phyloP scores from a whole-genome alignment of 2,329 filamentous ascomycete genomes.

The Colletotrichum sp. region DNA sequence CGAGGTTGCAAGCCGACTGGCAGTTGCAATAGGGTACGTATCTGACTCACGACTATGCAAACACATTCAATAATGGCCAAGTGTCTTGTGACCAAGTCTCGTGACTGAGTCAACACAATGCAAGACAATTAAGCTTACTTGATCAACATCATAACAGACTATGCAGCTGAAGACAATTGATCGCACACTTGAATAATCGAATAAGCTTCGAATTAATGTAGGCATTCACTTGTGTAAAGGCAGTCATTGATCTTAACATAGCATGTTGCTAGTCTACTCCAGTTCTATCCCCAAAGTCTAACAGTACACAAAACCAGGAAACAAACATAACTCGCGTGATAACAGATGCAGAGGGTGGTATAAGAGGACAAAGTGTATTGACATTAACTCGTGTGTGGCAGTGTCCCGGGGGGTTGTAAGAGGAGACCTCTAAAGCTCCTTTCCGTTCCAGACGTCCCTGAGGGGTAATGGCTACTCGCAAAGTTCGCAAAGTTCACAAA shows the following conservation, averaged over 20 bases:
- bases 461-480: neutral
- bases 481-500: slow-evolving; percentile 1
- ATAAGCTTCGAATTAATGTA: no score
- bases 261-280: neutral
- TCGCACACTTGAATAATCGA: neutral
- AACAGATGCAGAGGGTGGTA: neutral
- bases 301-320: neutral
- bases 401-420: slow-evolving; percentile 1
- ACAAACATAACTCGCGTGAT: slow-evolving; percentile 8
- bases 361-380: slow-evolving; percentile 5
- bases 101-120: neutral
- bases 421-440: slow-evolving; percentile 10
- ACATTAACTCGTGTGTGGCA: slow-evolving; percentile 10
- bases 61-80: neutral
- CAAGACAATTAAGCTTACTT: neutral
- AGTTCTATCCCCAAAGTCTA: neutral
- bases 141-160: neutral
- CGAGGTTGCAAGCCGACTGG: neutral
- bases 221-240: neutral
- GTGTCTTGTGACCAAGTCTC: neutral
- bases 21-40: neutral
- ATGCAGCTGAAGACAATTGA: neutral
- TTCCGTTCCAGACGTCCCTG: slow-evolving; percentile 16
- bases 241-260: neutral
- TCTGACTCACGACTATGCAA: neutral